Conservation (phyloP, 2,329 filamentous ascomycete species). For the Podosphaera leucotricha region DNA sequence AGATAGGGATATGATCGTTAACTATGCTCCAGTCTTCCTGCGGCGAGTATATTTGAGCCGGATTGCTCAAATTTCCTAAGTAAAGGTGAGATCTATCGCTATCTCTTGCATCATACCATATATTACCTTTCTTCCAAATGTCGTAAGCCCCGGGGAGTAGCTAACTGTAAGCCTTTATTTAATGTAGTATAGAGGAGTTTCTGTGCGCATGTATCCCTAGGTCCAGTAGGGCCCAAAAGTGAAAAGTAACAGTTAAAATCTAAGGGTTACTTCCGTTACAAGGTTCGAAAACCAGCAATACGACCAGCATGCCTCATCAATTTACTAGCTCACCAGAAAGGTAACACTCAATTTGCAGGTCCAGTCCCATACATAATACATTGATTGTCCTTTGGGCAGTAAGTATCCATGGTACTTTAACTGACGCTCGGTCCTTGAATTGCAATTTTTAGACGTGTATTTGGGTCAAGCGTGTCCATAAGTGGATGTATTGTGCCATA, state of each 20-base stretch:
- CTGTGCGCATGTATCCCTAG: neutral
- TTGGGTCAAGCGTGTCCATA: neutral
- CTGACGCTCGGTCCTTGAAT: neutral
- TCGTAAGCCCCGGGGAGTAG: neutral
- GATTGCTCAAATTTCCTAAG: neutral
- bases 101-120: neutral
- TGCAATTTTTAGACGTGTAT: neutral
- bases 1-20: constrained; percentile 1
- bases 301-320: neutral
- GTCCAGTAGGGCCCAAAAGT: neutral
- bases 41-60: neutral
- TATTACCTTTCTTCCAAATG: neutral
- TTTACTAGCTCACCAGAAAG: neutral
- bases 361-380: neutral
- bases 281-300: neutral
- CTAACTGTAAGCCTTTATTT: neutral
- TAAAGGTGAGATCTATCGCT: neutral
- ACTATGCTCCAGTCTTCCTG: neutral
- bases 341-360: neutral
- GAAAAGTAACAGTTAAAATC: constrained; percentile 1
- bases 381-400: neutral
- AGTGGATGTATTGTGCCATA: neutral
- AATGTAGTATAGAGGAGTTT: neutral
- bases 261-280: neutral
- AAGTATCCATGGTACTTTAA: neutral